phyloP scores from a whole-genome alignment of 768 basidiomycete genomes.

The Lactarius pseudohatsudake region DNA sequence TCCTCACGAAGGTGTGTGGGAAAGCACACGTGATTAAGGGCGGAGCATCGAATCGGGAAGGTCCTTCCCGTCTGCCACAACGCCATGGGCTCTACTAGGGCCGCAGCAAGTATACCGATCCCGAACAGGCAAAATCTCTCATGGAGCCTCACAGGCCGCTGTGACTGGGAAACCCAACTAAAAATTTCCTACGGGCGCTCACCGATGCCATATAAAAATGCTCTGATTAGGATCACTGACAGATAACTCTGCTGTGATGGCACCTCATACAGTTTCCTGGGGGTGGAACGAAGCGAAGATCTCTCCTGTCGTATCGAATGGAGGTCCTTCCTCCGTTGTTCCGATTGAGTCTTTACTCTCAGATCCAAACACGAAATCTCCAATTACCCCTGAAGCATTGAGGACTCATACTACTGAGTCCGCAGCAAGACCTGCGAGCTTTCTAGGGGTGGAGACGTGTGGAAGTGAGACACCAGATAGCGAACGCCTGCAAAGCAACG shows the following conservation, averaged over 20 bases:
- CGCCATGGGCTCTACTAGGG: too few species aligned
- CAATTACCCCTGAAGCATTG: neutral
- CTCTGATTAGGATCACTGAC: neutral
- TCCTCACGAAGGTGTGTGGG: too few species aligned
- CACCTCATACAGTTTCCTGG: conserved; percentile 5
- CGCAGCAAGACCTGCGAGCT: neutral
- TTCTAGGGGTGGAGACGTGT: neutral
- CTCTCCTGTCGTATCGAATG: neutral
- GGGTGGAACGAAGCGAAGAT: neutral
- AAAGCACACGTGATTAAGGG: too few species aligned
- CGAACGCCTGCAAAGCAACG: neutral
- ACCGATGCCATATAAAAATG: too few species aligned
- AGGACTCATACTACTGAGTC: neutral
- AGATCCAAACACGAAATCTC: neutral
- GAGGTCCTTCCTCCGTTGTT: neutral
- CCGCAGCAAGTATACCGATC: too few species aligned
- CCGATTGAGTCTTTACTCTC: conserved; percentile 2
- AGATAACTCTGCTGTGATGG: neutral
- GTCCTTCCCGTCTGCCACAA: too few species aligned
- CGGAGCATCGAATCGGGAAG: too few species aligned
- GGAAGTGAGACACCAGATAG: neutral
- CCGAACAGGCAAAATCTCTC: too few species aligned
- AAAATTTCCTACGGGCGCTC: too few species aligned
- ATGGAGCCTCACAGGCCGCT: too few species aligned
- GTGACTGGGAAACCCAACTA: too few species aligned